Evolutionary conservation across 148 eudicot genomes (phyloP), one percentile per base, ranked within the genome.

Genomic region (Chenopodium formosanum): DNA sequence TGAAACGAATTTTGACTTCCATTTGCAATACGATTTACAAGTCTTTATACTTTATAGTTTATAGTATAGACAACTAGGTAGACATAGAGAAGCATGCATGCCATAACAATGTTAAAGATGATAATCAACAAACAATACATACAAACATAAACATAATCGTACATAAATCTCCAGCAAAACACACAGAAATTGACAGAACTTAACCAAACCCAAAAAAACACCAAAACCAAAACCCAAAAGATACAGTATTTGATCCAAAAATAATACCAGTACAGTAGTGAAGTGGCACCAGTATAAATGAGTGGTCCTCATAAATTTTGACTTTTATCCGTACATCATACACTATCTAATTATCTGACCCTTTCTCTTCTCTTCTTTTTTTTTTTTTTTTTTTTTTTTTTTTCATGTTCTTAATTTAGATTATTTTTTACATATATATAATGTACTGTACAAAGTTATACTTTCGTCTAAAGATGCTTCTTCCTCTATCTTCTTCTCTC

Each of bases 261-360:
- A 66, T 27, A 27, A 1, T 9, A 67, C 14, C 14, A 31, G 1
- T 29, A 4, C 37, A 12, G 71, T 14, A 40, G 44, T 67, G 44
- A 31, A 68, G 72, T 68, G 72, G 22, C 44, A 27, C 7, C 66
- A 62, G 10, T 22, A 17, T 4, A 40, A 40, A 11, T 68, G 75
- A 9, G 75, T 46, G 50, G 79, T 40, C 50, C 56, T 53, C 74
- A 31, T 73, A 56, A 34, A 17, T 47, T 82, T 82, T 82, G 81
- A 77, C 84, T 71, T 82, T 12, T 3, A 27, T 82, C 84, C 81
- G 70, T 77, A 71, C 80, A 62, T 76, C 16, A 40, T 40, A 40
- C 44, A 40, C 44, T 40, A 40, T 40, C 44, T 40, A 40, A 40
- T 40, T 40, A 6, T 40, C 44, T 40, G 44, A 40, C 44, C 44